Base-by-base conservation (phyloP, 768 basidiomycete species). In the Jaapia argillacea region DNA sequence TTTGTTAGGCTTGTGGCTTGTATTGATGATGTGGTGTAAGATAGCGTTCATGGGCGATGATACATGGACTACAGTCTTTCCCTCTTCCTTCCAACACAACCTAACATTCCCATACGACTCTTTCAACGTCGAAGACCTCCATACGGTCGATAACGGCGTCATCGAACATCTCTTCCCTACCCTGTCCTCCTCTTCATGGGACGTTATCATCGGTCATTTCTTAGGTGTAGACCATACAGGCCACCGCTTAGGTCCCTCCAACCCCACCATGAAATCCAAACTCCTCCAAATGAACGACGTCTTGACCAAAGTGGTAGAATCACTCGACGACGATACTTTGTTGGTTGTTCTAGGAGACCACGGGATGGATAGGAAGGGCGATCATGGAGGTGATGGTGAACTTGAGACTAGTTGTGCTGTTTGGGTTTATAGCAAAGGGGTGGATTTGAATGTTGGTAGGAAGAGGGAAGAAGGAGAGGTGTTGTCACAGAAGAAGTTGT, bases 111-210 rank as follows among this genome's bases (percentile, higher is more conserved):
- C 93, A 0, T 98, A 79, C 57, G 93, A 96, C 61, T 96, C 92
- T 0, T 98, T 99, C 72, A 92, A 98, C 60, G 96, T 99, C 46
- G 96, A 98, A 60, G 96, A 98, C 58, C 71, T 99, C 3, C 92
- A 99, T 55, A 84, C 89, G 0, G 96, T 98, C 38, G 96, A 99
- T 54, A 70, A 84, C 41, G 94, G 94, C 5, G 92, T 98, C 44
- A 82, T 86, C 27, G 54, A 66, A 7, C 81, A 97, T 53, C 67
- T 98, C 4, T 80, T 93, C 51, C 89, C 90, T 0, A 71, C 92
- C 18, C 70, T 98, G 4, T 65, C 71, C 41, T 62, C 72, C 28
- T 45, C 55, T 14, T 64, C 76, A 1, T 97, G 94, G 75, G 88
- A 92, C 60, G 75, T 97, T 45, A 66, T 93, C 20, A 74, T 99